Evolutionary conservation across 108 stramenopile genomes (phyloP), one percentile per base, ranked within the genome.

Genomic region (Craspedostauros australis): DNA sequence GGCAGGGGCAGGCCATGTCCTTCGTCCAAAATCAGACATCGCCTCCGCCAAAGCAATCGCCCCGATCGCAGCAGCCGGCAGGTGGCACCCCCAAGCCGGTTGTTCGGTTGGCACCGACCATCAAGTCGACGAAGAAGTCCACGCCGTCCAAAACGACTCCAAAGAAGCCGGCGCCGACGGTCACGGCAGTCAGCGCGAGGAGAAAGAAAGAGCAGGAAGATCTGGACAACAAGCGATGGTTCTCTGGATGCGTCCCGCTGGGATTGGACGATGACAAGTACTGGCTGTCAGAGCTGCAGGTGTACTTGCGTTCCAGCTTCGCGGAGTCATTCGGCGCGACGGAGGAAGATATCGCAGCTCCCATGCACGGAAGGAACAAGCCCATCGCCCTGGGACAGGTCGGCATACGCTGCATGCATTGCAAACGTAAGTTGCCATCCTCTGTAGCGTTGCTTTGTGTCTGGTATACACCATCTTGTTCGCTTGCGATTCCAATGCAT

Each of bases 301-400:
- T 84, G 16, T 74, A 80, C 36, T 67, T 92, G 52, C 71, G 90
- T 48, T 61, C 70, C 6, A 75, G 88, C 28, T 88, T 92, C 66
- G 77, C 83, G 9, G 90, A 92, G 46, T 75, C 79, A 9, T 92
- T 92, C 70, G 82, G 82, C 2, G 84, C 86, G 0, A 84, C 79
- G 9, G 76, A 78, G 55, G 60, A 55, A 31, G 74, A 73, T 58
- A 77, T 83, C 43, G 83, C 81, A 18, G 73, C 82, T 16, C 81
- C 81, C 11, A 82, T 87, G 68, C 83, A 91, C 29, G 90, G 90
- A 12, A 67, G 90, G n/a, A 86, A 83, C 67, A 91, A 91, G 61
- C 85, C 90, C 9, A 87, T 91, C 39, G 81, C 76, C 12, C 60
- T 92, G 4, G 90, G 84, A 7, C 90, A 92, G 56, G 86, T 92